Conservation (phyloP, 345 rosid species). For the Hibiscus mutabilis region DNA sequence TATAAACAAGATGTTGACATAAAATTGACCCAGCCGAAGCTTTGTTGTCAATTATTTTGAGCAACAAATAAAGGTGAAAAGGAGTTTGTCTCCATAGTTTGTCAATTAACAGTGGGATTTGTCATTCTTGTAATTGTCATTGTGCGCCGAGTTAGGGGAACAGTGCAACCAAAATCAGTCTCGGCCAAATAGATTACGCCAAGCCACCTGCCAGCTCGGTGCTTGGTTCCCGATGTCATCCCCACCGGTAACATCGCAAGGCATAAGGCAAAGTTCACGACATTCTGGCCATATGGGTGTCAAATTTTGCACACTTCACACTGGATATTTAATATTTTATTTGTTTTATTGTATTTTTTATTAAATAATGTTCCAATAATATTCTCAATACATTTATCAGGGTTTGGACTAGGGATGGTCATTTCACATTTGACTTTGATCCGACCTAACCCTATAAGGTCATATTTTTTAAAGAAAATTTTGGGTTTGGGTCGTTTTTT, state of each 20-base stretch:
- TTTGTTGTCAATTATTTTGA: slow-evolving; percentile 1
- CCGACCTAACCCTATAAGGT: too few relatives aligned
- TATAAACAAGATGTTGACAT: not conserved
- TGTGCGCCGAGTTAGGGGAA: not conserved
- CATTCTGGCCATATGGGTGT: not conserved
- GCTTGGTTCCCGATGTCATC: not conserved
- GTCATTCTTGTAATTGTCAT: slow-evolving; percentile 5
- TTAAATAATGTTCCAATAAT: too few relatives aligned
- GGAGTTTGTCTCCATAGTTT: too few relatives aligned
- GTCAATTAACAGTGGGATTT: not conserved
- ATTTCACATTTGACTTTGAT: too few relatives aligned
- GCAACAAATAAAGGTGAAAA: not conserved
- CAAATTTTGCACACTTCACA: not conserved
- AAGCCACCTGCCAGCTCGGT: not conserved
- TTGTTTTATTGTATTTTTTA: too few relatives aligned
- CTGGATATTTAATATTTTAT: too few relatives aligned
- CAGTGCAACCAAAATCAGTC: not conserved
- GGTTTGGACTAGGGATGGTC: too few relatives aligned
- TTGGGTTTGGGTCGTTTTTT: too few relatives aligned
- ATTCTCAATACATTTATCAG: too few relatives aligned
- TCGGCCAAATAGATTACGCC: not conserved
- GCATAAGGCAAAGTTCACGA: not conserved
- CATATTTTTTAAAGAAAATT: too few relatives aligned
- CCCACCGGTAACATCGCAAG: not conserved
- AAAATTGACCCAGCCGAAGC: not conserved